A percentile compares a stretch with the other conserved stretches of the same genome.
Conservation (phyloP, 2,329 filamentous ascomycete species). For the Penicillium crustosum region DNA sequence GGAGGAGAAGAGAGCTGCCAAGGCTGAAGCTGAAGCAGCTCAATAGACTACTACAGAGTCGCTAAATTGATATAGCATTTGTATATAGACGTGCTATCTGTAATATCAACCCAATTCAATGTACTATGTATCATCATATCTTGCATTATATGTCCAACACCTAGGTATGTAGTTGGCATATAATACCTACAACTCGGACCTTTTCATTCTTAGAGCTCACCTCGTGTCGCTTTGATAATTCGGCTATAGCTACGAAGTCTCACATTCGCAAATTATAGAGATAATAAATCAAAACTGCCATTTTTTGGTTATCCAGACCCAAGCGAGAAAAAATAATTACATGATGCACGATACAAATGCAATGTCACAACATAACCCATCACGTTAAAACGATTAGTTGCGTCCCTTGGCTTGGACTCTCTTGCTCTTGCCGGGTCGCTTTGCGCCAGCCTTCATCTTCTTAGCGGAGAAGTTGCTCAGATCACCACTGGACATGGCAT, state of each 20-base stretch:
- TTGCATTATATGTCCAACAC: not conserved
- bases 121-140: not conserved
- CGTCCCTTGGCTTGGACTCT: constrained; percentile 41
- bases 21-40: constrained; percentile 10
- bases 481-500: constrained; percentile 79
- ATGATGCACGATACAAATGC: constrained; percentile 16
- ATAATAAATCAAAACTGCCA: constrained; percentile 12
- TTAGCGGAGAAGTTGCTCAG: constrained; percentile 75
- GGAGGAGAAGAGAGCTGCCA: constrained; percentile 43
- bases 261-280: not conserved
- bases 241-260: not conserved
- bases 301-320: constrained; percentile 18
- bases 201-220: not conserved
- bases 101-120: not conserved
- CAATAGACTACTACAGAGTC: not conserved
- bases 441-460: constrained; percentile 71
- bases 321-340: constrained; percentile 17
- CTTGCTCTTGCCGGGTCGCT: constrained; percentile 54
- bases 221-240: not conserved
- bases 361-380: constrained; percentile 10
- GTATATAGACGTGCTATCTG: constrained; percentile 5
- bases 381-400: constrained; percentile 12
- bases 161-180: too few relatives aligned
- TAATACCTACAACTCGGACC: not conserved
- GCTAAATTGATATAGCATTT: not conserved